Base-by-base conservation (phyloP, 768 basidiomycete genomes). In the Cystobasidium ongulense region DNA sequence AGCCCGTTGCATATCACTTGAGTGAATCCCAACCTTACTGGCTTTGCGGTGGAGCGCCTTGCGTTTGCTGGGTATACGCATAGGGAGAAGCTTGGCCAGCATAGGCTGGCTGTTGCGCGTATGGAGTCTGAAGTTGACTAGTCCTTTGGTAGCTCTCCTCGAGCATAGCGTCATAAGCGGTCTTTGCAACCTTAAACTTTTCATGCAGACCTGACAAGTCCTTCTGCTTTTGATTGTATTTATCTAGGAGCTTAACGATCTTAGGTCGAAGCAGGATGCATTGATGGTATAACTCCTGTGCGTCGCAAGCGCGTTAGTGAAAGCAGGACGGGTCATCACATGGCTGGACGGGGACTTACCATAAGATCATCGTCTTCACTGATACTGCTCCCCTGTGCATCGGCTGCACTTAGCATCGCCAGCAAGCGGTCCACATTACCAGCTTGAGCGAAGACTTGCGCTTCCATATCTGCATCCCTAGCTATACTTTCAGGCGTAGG, bases 211-310 rank as follows among this genome's bases (percentile, higher is more conserved):
- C 88, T 5, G 93, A 89, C 36, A 97, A 84, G 81, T 98, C 95
- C 72, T 93, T 86, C 82, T 92, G 85, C 83, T 97, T 96, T 83
- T 95, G 92, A 77, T 89, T 92, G 80, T 97, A 97, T 83, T 93
- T 96, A 80, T 96, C 92, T 75, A 97, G 96, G 67, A 98, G 82
- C 79, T 93, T 92, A 75, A 96, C 93, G 76, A 98, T 95, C 84
- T 92, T 94, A 7, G 93, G 93, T 54, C 94, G 85, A 46, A 96
- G 82, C 1, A 88, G 85, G 88, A 98, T 93, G 78, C 89, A 89
- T 27, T 88, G 87, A 52, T 92, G 87, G 81, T 98, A 97, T 63
- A 97, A 80, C 80, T 96, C 92, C 88, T 94, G 82, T 29, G 76
- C 46, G 36, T 63, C 29, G 36, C 31, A 38, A 17, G 18, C 21